Evolutionary conservation across 495 filamentous ascomycete genomes (phyloP).

Genomic region (Tuber calosporum): DNA sequence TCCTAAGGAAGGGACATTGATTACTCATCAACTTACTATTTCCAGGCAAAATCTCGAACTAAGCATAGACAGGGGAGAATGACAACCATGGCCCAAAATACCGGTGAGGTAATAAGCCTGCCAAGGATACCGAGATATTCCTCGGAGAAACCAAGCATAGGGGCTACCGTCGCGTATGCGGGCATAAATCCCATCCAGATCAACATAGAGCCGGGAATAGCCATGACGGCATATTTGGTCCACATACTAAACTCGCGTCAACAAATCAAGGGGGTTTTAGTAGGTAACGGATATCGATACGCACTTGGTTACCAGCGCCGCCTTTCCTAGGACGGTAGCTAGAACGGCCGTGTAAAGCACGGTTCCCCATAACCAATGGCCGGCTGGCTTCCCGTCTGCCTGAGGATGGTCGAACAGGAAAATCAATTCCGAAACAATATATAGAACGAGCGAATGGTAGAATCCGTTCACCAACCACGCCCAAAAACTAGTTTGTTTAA

Average conservation of each 20-base stretch:
- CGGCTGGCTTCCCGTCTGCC: constrained; percentile 66
- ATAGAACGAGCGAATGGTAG: constrained; percentile 90
- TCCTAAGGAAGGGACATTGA: background rate
- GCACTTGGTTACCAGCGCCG: constrained; percentile 76
- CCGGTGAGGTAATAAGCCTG: constrained; percentile 66
- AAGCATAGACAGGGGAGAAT: constrained; percentile 76
- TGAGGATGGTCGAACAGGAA: constrained; percentile 71
- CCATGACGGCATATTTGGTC: constrained; percentile 96
- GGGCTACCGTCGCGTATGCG: constrained; percentile 83
- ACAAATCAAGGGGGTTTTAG: background rate
- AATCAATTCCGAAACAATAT: constrained; percentile 73
- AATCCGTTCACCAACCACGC: constrained; percentile 90
- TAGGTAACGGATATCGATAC: constrained; percentile 4
- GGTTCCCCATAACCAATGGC: constrained; percentile 97
- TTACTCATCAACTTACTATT: constrained; percentile 48
- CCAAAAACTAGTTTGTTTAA: constrained; percentile 83
- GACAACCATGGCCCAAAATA: constrained; percentile 83
- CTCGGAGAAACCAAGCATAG: constrained; percentile 69
- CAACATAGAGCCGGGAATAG: constrained; percentile 86
- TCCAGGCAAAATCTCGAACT: constrained; percentile 76
- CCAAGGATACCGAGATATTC: constrained; percentile 84
- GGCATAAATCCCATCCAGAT: constrained; percentile 89
- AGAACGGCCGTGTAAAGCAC: constrained; percentile 85
- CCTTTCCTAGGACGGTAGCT: constrained; percentile 88
- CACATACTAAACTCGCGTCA: constrained; percentile 53